Evolutionary conservation across 73 alveolate species (phyloP).

Genomic region (Paraurostyla sp.): DNA sequence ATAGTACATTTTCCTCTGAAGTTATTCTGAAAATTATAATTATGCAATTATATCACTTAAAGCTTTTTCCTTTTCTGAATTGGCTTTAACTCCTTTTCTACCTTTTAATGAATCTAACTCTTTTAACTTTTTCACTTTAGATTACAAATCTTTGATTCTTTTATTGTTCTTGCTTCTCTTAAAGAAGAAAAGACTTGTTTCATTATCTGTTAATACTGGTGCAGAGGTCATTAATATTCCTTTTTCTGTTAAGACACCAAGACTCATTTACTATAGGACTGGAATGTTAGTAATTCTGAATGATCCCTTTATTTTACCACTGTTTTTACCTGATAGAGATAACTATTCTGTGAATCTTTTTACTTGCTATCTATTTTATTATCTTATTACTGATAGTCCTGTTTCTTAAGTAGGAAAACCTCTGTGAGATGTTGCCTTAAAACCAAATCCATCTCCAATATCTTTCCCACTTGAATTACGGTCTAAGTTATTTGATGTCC

Average conservation of each 20-base stretch:
- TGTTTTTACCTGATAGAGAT: constrained; percentile 44
- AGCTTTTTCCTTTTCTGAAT: constrained; percentile 1
- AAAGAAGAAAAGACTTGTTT: constrained; percentile 28
- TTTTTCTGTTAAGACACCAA: constrained; percentile 63
- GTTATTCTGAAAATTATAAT: neutral
- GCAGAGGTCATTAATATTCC: constrained; percentile 52
- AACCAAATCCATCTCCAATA: neutral
- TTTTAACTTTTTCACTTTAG: constrained; percentile 11
- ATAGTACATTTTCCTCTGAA: constrained; percentile 6
- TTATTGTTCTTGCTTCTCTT: constrained; percentile 33
- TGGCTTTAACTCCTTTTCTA: neutral
- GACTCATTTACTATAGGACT: constrained; percentile 46
- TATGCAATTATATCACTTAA: neutral
- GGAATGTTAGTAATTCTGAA: constrained; percentile 38
- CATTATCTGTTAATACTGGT: constrained; percentile 52
- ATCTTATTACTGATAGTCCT: neutral
- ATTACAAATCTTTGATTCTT: constrained; percentile 20
- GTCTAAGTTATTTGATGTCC: no score
- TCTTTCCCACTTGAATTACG: no score
- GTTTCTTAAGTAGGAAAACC: neutral
- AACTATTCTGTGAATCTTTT: constrained; percentile 42
- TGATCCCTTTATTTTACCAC: constrained; percentile 55
- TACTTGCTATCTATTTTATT: neutral
- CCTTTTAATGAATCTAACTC: constrained; percentile 37
- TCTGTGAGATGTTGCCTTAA: neutral